Evolutionary conservation across 495 filamentous ascomycete genomes (phyloP), one percentile per base, ranked within the genome.

Genomic region (Letharia columbiana): DNA sequence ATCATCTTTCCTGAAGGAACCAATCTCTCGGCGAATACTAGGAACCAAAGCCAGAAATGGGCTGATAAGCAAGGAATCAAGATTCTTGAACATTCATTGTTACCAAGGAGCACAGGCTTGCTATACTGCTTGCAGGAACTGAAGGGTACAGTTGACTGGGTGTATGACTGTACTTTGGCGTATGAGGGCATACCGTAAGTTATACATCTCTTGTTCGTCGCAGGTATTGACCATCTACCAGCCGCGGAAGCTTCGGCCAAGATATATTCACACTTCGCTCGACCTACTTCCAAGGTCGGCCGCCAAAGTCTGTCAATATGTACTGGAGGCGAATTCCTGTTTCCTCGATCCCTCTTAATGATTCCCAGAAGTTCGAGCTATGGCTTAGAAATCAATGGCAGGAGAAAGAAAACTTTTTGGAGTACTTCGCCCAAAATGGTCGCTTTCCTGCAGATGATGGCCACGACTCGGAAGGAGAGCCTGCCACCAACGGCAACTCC

Each of bases 1-100:
- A 69, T 89, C 67, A 86, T 89, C 59, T 89, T 87, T 69, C 86
- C 86, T 17, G 86, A 89, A 72, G 86, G 86, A 18, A 89, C 86
- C 15, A 89, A 89, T 66, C 70, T 87, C 35, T 85, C 81, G 33
- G 73, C 74, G 45, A 88, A 88, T 65, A 86, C 83, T 3, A 81
- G 83, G 66, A 73, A 73, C 23, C 73, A 77, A 45, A 87, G 84
- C 66, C 77, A 78, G 66, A 78, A 72, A 45, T 89, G 81, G 75
- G 83, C 83, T 20, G 71, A 77, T 49, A 89, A 88, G 72, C 77
- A 78, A 44, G 78, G 77, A 7, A 74, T 84, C 28, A 63, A 76
- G 23, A 77, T 86, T 57, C 71, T 86, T 66, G 76, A 77, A 40
- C 86, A 89, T 73, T 68, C 75, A 65, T 71, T 89, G 64, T 77